Evolutionary conservation across 1,139 yeast genomes (phyloP), one percentile per base, ranked within the genome.

Genomic region (Kluyveromyces sp.): DNA sequence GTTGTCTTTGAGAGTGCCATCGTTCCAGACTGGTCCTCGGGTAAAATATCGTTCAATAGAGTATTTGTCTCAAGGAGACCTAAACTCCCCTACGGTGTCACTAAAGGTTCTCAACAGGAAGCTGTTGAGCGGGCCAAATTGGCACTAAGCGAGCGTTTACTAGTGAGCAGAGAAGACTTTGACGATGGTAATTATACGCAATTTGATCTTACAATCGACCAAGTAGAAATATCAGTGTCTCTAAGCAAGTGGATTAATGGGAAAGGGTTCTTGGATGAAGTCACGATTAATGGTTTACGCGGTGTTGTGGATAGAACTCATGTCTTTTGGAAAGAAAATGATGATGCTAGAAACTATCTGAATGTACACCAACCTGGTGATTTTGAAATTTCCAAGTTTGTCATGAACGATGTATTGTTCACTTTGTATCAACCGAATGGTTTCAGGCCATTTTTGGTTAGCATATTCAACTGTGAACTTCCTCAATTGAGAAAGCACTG

Each of bases 151-250:
- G 64, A 57, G 28, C 51, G 53, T 34, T 49, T 56, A 43, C 53
- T 55, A 42, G 61, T 61, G 2, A 64, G 57, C 33, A 65, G 64
- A 30, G 73, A 69, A 27, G 70, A 66, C 7, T 74, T 67, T 36
- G 96, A 90, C 56, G 95, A 88, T 60, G 97, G 97, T 0, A 92
- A 92, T 63, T 92, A 90, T 63, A 90, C 98, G 0, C 98, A 92
- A 60, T 92, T 84, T 63, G 98, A 92, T 64, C 65, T 92, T 35
- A 87, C 95, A 0, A 83, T 92, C 27, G 96, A 90, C 52, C 87
- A 85, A 51, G 83, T 90, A 5, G 83, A 83, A 46, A 78, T 92
- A 1, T 81, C 95, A 0, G 69, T 92, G 25, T 85, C 95, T 6
- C 78, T 92, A 53, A 73, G 78, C 47, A 86, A 88, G 58, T 92